Evolutionary conservation across 495 filamentous ascomycete species (phyloP), one percentile per base, ranked within the genome.

Genomic region (Cryomyces minteri): DNA sequence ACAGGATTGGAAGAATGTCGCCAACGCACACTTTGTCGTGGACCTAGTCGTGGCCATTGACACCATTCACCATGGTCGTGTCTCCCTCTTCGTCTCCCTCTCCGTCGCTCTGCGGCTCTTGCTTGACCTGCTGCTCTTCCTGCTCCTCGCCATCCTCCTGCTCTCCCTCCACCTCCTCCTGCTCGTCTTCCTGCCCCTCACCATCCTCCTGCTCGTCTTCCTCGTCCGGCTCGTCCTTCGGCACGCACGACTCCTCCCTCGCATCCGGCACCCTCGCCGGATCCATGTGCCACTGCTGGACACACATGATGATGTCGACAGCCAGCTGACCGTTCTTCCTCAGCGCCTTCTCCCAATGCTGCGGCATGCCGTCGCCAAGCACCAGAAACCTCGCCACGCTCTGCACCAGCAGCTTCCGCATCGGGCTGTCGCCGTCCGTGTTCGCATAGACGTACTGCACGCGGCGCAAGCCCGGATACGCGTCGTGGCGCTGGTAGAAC

Each of bases 371-470:
- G 10, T 56, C 58, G 4, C 52, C 51, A 2, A 63, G 41, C 10
- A 62, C 62, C 50, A 70, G 40, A 48, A 62, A 57, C 1, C 67
- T 43, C 33, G 67, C 67, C 2, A 68, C 59, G 42, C 52, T 51
- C 28, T 53, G 52, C 31, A 69, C 67, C 49, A 70, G 58, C 60
- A 70, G 57, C 43, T 61, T 54, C n/a, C 67, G 63, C 67, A 70
- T 64, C 40, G 59, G 53, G 14, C 56, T 61, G n/a, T 63, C 63
- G 9, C 58, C 48, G 38, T 61, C 56, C 6, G 67, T 69, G 47
- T 70, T 69, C 12, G 63, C 55, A 45, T 69, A 70, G 39, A 70
- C 56, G 44, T 69, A 70, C 49, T 70, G 67, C 54, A 70, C 67
- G 7, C 67, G 54, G n/a, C 67, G 51, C 38, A 70, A 47, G 4